Evolutionary conservation across 768 basidiomycete genomes (phyloP).

Genomic region (Suillus weaverae): DNA sequence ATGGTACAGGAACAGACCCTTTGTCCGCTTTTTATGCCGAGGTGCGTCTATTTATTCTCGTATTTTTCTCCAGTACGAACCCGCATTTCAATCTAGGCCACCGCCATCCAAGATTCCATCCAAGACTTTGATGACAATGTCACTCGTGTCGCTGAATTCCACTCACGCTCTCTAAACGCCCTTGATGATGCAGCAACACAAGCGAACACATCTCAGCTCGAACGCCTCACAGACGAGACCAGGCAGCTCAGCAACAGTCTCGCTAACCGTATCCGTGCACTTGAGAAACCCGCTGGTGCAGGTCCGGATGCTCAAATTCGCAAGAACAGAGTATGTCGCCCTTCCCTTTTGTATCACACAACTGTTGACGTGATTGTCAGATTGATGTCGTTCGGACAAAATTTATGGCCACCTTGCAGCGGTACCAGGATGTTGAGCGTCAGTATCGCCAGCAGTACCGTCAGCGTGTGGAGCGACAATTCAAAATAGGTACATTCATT

Average conservation of each 20-base stretch:
- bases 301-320: slow-evolving; percentile 47
- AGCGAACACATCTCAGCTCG: slow-evolving; percentile 47
- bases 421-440: slow-evolving; percentile 75
- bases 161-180: slow-evolving; percentile 50
- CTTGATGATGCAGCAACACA: slow-evolving; percentile 46
- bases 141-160: slow-evolving; percentile 46
- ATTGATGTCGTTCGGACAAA: slow-evolving; percentile 60
- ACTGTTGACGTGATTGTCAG: slow-evolving; percentile 33
- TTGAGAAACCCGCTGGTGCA: slow-evolving; percentile 45
- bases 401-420: slow-evolving; percentile 75
- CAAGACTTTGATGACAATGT: slow-evolving; percentile 47
- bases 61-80: background rate
- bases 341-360: background rate
- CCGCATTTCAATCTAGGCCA: slow-evolving; percentile 34
- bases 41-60: slow-evolving; percentile 14
- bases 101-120: slow-evolving; percentile 49
- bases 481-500: slow-evolving; percentile 62
- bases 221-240: slow-evolving; percentile 60
- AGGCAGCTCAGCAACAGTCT: slow-evolving; percentile 56
- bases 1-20: slow-evolving; percentile 8
- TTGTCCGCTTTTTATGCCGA: slow-evolving; percentile 35
- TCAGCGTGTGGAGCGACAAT: slow-evolving; percentile 71
- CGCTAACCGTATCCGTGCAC: slow-evolving; percentile 57
- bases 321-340: slow-evolving; percentile 32
- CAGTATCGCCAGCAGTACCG: slow-evolving; percentile 64